Conservation (phyloP, 305 asterid species). For the Fraxinus sp. region DNA sequence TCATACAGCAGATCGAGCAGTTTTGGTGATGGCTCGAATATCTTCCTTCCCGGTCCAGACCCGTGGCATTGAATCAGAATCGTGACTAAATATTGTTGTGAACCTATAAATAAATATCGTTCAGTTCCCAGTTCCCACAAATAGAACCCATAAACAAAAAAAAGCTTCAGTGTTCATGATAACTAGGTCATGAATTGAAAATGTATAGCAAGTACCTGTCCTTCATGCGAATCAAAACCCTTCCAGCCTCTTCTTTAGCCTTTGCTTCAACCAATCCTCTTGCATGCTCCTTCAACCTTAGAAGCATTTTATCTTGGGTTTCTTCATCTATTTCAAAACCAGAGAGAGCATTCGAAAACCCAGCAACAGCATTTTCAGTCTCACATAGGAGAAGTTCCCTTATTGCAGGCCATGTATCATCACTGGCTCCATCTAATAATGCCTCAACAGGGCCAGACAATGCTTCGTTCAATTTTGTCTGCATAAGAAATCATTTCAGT, state of each 20-base stretch:
- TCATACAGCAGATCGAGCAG: constrained; percentile 70
- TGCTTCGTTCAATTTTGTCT: constrained; percentile 81
- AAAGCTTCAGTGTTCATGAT: not conserved
- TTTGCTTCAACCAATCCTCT: constrained; percentile 79
- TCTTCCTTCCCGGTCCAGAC: constrained; percentile 61
- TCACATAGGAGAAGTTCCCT: constrained; percentile 77
- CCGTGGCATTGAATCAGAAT: constrained; percentile 51
- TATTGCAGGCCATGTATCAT: constrained; percentile 91
- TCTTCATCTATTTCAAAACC: constrained; percentile 82
- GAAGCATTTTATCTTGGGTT: constrained; percentile 60
- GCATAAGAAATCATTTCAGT: constrained; percentile 34
- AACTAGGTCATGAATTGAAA: constrained; percentile 14
- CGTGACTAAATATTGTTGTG: constrained; percentile 45
- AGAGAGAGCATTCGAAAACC: constrained; percentile 69
- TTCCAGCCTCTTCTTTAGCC: constrained; percentile 89
- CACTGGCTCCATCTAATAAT: constrained; percentile 78
- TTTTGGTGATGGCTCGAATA: constrained; percentile 68
- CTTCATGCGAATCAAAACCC: constrained; percentile 90
- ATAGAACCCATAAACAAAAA: constrained; percentile 13
- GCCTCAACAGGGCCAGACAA: constrained; percentile 85
- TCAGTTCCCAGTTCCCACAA: constrained; percentile 19
- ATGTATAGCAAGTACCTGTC: constrained; percentile 57
- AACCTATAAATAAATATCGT: constrained; percentile 35
- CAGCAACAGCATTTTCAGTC: constrained; percentile 60
- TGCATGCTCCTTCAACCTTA: constrained; percentile 65